phyloP scores from a whole-genome alignment of 1,139 yeast species.

The Schwanniomyces etchellsii region DNA sequence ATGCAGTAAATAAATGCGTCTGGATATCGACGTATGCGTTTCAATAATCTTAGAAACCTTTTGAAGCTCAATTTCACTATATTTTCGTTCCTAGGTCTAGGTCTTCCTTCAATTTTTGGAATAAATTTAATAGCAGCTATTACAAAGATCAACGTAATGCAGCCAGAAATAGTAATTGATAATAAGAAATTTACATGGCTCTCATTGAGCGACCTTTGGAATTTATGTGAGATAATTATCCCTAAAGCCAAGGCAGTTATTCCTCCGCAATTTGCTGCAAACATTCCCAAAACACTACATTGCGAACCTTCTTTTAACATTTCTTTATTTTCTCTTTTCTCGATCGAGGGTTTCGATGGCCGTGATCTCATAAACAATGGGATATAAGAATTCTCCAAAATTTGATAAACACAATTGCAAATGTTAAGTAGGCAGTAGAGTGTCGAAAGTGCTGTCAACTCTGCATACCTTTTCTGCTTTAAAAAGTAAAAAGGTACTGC shows the following conservation, averaged over 20 bases:
- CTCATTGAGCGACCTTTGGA: conserved; percentile 22
- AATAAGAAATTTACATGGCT: conserved; percentile 33
- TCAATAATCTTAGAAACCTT: conserved; percentile 19
- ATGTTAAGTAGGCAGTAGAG: conserved; percentile 28
- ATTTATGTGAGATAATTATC: conserved; percentile 29
- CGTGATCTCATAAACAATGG: conserved; percentile 38
- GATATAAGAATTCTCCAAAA: conserved; percentile 38
- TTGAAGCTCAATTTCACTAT: conserved; percentile 20
- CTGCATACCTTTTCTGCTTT: conserved; percentile 15
- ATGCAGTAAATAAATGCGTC: conserved; percentile 34
- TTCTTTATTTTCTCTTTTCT: conserved; percentile 18
- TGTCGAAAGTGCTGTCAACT: conserved; percentile 21
- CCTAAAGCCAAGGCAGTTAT: conserved; percentile 35
- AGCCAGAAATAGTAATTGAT: conserved; percentile 39
- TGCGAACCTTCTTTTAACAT: conserved; percentile 29
- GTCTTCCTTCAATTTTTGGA: conserved; percentile 27
- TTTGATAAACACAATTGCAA: conserved; percentile 30
- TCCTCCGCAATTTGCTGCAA: conserved; percentile 37
- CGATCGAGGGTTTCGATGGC: conserved; percentile 11
- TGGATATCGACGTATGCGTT: conserved; percentile 24
- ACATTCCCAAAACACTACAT: conserved; percentile 36
- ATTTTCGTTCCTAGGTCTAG: conserved; percentile 19
- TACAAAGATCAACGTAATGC: conserved; percentile 26
- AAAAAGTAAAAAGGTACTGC: conserved; percentile 37
- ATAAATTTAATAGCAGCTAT: conserved; percentile 22